Evolutionary conservation across 2,329 filamentous ascomycete species (phyloP).

Genomic region (Pyrenochaeta sp.): DNA sequence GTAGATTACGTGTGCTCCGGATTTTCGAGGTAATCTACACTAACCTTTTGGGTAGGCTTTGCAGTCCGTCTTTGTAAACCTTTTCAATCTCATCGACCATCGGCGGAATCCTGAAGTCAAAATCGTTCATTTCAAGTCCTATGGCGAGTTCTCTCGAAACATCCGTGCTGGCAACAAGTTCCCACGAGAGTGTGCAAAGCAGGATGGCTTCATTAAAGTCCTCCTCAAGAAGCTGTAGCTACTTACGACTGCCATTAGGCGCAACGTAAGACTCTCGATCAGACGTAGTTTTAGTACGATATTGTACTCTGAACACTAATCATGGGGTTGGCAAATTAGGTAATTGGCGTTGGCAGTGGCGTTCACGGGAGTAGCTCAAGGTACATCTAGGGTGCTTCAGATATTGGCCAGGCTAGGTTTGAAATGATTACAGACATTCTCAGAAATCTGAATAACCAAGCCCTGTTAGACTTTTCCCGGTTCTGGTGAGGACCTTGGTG

Average conservation of each 20-base stretch:
- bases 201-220: conserved; percentile 30
- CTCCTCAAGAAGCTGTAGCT: conserved; percentile 19
- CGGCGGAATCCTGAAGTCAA: conserved; percentile 26
- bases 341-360: no score
- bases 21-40: background rate
- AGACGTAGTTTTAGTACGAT: no score
- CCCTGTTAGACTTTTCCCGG: no score
- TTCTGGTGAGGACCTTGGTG: no score
- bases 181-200: conserved; percentile 30
- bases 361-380: no score
- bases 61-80: conserved; percentile 32
- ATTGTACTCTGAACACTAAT: no score
- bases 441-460: no score
- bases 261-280: no score
- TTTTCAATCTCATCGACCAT: conserved; percentile 35
- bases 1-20: background rate
- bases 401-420: no score
- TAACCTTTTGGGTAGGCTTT: conserved; percentile 18
- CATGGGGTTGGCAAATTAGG: no score
- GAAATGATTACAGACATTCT: no score
- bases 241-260: background rate
- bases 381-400: no score
- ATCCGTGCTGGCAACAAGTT: conserved; percentile 25
- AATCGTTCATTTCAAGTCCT: conserved; percentile 23
- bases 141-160: conserved; percentile 21